Base-by-base conservation (phyloP, 495 filamentous ascomycete genomes). In the Hypoxylon perforatum region DNA sequence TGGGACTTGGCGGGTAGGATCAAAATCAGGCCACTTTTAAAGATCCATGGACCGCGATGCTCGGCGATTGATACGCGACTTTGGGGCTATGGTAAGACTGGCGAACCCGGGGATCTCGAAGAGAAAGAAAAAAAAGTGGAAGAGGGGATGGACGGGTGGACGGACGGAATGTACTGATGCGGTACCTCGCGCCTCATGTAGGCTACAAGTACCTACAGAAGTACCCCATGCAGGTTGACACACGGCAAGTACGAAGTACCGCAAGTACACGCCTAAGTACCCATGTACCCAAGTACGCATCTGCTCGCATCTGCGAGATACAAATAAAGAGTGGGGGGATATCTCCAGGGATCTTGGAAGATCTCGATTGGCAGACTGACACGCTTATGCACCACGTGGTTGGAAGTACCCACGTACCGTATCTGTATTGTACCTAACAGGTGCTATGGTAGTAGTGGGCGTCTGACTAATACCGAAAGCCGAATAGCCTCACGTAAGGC, bases 311-410 rank as follows among this genome's bases (percentile, higher is more conserved):
- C 36, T 69, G 61, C 61, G 42, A 65, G 61, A 69, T 65, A 44
- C 17, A 57, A 18, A 44, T 19, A 61, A 21, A 56, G 33, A 52
- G 66, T 64, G 61, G 66, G 60, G 57, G 52, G 25, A 41, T 49
- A 69, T 69, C 66, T 69, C 41, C 41, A 44, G 51, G 66, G 66
- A 69, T 69, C 66, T 69, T 35, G 56, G 45, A 64, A 49, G 66
- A 69, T 69, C 66, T 69, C 61, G 66, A 69, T 69, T 69, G 66
- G 66, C 49, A 69, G 61, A 69, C 59, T 60, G 38, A 49, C 49
- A 65, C 36, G 14, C 33, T 63, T 49, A 55, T 59, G 48, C 61
- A 55, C 66, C 66, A 69, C 61, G 61, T 69, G 66, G 63, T 49
- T 22, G 25, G n/a, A 65, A 42, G 66, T 61, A 63, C 45, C 41